Evolutionary conservation across 2,329 filamentous ascomycete genomes (phyloP).

Genomic region (Sclerotinia glacialis): DNA sequence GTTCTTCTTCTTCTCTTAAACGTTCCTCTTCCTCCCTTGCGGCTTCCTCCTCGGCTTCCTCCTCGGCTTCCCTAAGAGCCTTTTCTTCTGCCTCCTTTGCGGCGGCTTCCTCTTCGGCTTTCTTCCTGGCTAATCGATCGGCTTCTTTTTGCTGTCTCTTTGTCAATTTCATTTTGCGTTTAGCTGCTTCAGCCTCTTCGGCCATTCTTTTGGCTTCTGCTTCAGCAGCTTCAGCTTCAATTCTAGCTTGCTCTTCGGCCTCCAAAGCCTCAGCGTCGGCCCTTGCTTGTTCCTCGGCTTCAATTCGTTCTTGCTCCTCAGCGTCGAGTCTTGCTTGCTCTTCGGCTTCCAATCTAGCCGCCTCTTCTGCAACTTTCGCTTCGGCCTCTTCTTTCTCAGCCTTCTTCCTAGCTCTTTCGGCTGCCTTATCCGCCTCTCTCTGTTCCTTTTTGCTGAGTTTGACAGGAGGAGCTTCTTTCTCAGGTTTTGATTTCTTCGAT

Average conservation of each 20-base stretch:
- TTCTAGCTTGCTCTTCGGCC: conserved; percentile 46
- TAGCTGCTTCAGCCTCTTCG: conserved; percentile 40
- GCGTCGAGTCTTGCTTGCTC: conserved; percentile 31
- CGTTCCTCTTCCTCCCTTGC: conserved; percentile 42
- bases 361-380: conserved; percentile 39
- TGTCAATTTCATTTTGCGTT: conserved; percentile 42
- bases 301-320: conserved; percentile 36
- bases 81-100: conserved; percentile 38
- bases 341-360: conserved; percentile 32
- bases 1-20: conserved; percentile 43
- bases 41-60: conserved; percentile 38
- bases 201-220: conserved; percentile 33
- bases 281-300: conserved; percentile 45
- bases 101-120: conserved; percentile 45
- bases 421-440: conserved; percentile 49
- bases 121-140: conserved; percentile 44
- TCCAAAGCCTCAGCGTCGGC: conserved; percentile 51
- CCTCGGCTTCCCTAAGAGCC: conserved; percentile 41
- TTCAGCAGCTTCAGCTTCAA: conserved; percentile 35
- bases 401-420: conserved; percentile 51
- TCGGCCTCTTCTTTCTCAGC: conserved; percentile 51
- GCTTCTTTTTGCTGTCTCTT: conserved; percentile 53
- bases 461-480: conserved; percentile 41
- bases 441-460: conserved; percentile 52
- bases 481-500: conserved; percentile 43